These are phyloP conservation scores for Suillus brevipes DNA, from an alignment of 768 basidiomycete genomes.

Conservation along the genomic window DNA sequence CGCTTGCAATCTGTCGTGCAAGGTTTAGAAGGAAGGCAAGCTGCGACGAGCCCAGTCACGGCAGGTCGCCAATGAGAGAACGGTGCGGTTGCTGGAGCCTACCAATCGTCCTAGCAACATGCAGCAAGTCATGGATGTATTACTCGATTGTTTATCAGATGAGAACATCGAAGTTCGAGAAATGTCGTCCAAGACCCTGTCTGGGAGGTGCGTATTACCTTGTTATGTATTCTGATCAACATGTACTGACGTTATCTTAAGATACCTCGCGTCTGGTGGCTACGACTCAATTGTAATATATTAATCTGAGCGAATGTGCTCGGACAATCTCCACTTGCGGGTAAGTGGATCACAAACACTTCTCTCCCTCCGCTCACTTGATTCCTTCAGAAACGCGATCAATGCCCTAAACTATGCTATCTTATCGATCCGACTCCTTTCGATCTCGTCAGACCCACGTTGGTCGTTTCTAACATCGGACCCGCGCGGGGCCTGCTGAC, in stretches of 20 bases:
- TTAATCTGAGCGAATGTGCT: conserved; percentile 70
- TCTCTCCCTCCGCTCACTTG: background rate
- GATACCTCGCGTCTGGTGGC: conserved; percentile 79
- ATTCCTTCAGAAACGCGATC: conserved; percentile 57
- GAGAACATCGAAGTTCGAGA: conserved; percentile 93
- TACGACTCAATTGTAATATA: conserved; percentile 78
- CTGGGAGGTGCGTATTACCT: conserved; percentile 55
- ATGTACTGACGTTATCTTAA: conserved; percentile 24
- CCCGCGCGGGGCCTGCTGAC: too few species aligned
- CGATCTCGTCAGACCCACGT: too few species aligned
- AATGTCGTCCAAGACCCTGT: conserved; percentile 84
- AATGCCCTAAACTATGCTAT: too few species aligned
- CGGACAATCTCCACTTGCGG: conserved; percentile 80
- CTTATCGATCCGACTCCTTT: too few species aligned
- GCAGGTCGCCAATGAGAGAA: conserved; percentile 16
- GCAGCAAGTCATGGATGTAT: conserved; percentile 68
- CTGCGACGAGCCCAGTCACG: conserved; percentile 51
- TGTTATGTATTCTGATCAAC: background rate
- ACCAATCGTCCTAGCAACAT: background rate
- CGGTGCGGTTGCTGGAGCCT: background rate
- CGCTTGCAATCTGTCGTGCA: conserved; percentile 43
- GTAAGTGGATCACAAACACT: conserved; percentile 42
- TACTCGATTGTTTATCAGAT: conserved; percentile 82
- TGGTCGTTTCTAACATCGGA: too few species aligned
- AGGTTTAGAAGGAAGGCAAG: conserved; percentile 61